A percentile compares a stretch with the other conserved stretches of the same genome.
Evolutionary conservation across 352 stramenopile species (phyloP).

Genomic region (Pythium folliculosum): DNA sequence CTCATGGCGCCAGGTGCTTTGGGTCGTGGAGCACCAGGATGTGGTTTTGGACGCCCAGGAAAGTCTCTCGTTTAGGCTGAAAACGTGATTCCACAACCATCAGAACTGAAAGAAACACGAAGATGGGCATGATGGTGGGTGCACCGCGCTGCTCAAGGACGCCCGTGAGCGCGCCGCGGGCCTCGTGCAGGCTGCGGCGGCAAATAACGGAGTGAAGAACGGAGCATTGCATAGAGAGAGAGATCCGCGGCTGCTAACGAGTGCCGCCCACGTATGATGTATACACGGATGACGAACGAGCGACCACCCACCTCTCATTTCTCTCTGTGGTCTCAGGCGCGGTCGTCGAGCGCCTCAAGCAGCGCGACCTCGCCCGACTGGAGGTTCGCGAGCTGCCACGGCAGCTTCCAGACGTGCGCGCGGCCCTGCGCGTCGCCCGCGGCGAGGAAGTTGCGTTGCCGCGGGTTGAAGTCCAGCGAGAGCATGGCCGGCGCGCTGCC

Average conservation of each 20-base stretch:
- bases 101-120: too few species aligned
- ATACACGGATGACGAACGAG: not conserved
- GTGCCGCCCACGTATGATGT: too few species aligned
- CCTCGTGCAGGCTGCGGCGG: not conserved
- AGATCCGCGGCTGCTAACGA: too few species aligned
- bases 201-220: too few species aligned
- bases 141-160: not conserved
- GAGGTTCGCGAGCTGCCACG: slow-evolving; percentile 79
- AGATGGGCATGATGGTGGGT: too few species aligned
- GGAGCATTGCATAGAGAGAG: too few species aligned
- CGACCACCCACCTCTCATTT: not conserved
- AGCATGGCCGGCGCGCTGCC: slow-evolving; percentile 43
- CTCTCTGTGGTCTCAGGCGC: slow-evolving; percentile 1
- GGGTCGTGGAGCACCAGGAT: too few species aligned
- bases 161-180: not conserved
- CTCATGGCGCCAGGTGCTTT: too few species aligned
- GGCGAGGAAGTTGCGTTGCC: slow-evolving; percentile 84
- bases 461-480: slow-evolving; percentile 75
- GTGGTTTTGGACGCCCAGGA: too few species aligned
- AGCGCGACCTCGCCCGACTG: slow-evolving; percentile 65
- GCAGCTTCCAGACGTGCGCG: slow-evolving; percentile 85
- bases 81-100: too few species aligned
- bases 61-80: too few species aligned
- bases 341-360: slow-evolving; percentile 48
- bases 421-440: slow-evolving; percentile 59